phyloP scores from a whole-genome alignment of 1,284 basidiomycete species.

The Gymnopus androsaceus region DNA sequence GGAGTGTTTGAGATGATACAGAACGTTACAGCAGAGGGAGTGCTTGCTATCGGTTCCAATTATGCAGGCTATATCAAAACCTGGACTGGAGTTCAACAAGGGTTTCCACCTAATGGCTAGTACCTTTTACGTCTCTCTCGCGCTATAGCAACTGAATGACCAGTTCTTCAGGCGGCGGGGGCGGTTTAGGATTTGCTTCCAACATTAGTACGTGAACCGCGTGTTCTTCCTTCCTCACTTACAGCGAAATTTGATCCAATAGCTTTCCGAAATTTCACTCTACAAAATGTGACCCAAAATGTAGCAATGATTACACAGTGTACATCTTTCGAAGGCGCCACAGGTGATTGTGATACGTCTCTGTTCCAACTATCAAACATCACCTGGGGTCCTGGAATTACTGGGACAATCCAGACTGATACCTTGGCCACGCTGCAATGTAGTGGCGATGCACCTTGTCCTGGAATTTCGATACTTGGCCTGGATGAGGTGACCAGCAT shows the following conservation, averaged over 20 bases:
- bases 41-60: conserved; percentile 23
- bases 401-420: conserved; percentile 26
- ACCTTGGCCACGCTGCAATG: conserved; percentile 32
- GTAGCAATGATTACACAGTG: conserved; percentile 35
- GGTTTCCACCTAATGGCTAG: conserved; percentile 33
- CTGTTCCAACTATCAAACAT: conserved; percentile 35
- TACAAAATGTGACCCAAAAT: conserved; percentile 25
- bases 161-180: conserved; percentile 30
- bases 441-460: conserved; percentile 34
- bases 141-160: not conserved
- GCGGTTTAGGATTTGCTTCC: conserved; percentile 31
- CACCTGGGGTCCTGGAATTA: conserved; percentile 30
- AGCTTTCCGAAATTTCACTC: conserved; percentile 34
- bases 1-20: conserved; percentile 34
- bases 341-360: conserved; percentile 35
- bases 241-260: not conserved
- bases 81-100: conserved; percentile 33
- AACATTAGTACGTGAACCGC: conserved; percentile 25
- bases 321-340: conserved; percentile 33
- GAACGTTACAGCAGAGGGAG: conserved; percentile 31
- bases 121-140: not conserved
- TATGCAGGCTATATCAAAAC: conserved; percentile 32
- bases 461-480: conserved; percentile 26
- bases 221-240: not conserved
- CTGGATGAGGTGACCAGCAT: conserved; percentile 24